Base-by-base conservation (phyloP, 768 basidiomycete species). In the Termitomyces sp. region DNA sequence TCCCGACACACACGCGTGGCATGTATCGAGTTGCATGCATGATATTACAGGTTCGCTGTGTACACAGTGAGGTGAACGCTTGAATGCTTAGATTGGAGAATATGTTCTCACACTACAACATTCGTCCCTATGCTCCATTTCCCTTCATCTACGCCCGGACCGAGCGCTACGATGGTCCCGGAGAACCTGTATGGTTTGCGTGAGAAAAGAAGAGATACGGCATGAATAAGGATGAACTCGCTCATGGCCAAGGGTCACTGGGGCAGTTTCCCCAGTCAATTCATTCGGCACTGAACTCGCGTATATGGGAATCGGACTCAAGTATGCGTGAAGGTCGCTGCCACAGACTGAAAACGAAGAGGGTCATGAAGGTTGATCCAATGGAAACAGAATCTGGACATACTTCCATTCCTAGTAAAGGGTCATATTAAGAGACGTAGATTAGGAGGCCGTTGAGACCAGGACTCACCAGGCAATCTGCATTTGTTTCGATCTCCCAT, bases 211-310 rank as follows among this genome's bases (percentile, higher is more conserved):
- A 28, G 14, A 15, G 5, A 40, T 11, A 50, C 43, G 53, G 57
- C 0, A 30, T 0, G 17, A 7, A 9, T n/a, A 26, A 41, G 26
- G 10, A 26, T 28, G 7, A 49, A 62, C 68, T 21, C 49, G 78
- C 76, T 79, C 78, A 57, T 81, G 79, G 0, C 78, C 78, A 37
- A 80, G 66, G 4, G 71, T 74, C 12, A 76, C 63, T 0, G 79
- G 78, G 2, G 75, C 61, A 2, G 62, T 70, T 53, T 76, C 72
- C 15, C 73, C 72, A 0, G 77, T 75, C 15, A 75, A 42, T 6
- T 63, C 62, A 60, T 78, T 69, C 5, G 76, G 70, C 17, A 63
- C 58, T 7, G 70, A 50, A 15, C 69, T 71, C 19, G 76, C 69
- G 47, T 67, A 69, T 52, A 62, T 65, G 49, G 68, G 58, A 35